Evolutionary conservation across 129 eudicot genomes (phyloP).

Genomic region (Glebionis coronaria): DNA sequence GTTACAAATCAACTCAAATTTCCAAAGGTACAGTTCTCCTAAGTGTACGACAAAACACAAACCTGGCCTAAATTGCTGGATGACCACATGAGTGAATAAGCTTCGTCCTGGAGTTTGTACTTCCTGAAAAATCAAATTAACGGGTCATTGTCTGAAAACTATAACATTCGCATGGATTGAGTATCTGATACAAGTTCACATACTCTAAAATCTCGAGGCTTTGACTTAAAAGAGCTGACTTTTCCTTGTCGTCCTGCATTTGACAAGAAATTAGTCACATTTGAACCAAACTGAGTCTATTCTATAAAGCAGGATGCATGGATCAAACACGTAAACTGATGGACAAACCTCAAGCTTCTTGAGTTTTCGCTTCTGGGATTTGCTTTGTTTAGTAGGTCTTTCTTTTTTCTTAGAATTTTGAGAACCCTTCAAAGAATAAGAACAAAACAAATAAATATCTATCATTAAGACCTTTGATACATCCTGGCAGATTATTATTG

Average conservation of each 20-base stretch:
- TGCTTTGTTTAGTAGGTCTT: conserved; percentile 40
- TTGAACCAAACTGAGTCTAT: conserved; percentile 6
- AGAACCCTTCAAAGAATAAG: conserved; percentile 30
- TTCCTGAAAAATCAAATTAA: conserved; percentile 48
- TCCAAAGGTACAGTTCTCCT: background rate
- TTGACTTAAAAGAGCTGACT: conserved; percentile 50
- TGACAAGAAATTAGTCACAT: conserved; percentile 12
- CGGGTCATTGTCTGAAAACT: background rate
- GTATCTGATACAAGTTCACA: conserved; percentile 25
- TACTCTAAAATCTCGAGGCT: conserved; percentile 88
- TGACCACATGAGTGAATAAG: conserved; percentile 82
- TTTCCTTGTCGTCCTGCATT: conserved; percentile 79
- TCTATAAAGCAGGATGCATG: conserved; percentile 3
- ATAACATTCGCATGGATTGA: background rate
- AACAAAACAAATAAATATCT: background rate
- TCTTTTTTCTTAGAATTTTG: conserved; percentile 36
- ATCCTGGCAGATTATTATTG: no score
- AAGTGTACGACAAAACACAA: background rate
- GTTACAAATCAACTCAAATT: background rate
- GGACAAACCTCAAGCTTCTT: conserved; percentile 67
- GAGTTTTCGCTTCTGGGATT: conserved; percentile 74
- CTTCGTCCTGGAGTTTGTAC: conserved; percentile 70
- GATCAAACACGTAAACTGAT: background rate
- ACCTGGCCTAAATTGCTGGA: conserved; percentile 93
- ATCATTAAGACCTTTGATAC: background rate